Conservation (phyloP, 768 basidiomycete genomes). For the Termitomyces sp. region DNA sequence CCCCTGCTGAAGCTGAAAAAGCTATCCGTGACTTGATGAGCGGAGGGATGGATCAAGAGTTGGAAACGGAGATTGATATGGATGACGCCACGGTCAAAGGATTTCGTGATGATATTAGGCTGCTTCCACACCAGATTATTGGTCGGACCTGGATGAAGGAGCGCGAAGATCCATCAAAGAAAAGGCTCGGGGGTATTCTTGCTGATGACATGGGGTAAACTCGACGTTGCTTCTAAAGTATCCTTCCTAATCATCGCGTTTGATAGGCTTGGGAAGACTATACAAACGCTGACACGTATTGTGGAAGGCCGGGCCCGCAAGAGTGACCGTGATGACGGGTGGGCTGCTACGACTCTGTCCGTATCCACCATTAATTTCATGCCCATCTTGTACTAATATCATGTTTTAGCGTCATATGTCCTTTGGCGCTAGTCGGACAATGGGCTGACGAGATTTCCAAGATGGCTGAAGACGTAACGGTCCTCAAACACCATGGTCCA, state of each 20-base stretch:
- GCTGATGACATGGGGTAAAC: slow-evolving; percentile 87
- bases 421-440: slow-evolving; percentile 82
- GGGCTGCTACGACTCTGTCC: slow-evolving; percentile 65
- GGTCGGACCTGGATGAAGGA: slow-evolving; percentile 86
- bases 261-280: slow-evolving; percentile 76
- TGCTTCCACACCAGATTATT: slow-evolving; percentile 86
- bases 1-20: slow-evolving; percentile 62
- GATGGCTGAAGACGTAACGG: slow-evolving; percentile 59
- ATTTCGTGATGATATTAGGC: slow-evolving; percentile 60
- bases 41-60: slow-evolving; percentile 57
- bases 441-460: slow-evolving; percentile 85
- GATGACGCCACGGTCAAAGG: slow-evolving; percentile 70
- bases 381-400: not conserved
- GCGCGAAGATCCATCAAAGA: slow-evolving; percentile 62
- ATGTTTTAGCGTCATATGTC: slow-evolving; percentile 72
- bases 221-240: not conserved
- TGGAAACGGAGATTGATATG: slow-evolving; percentile 51
- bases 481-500: slow-evolving; percentile 81
- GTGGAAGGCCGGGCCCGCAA: slow-evolving; percentile 72
- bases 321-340: slow-evolving; percentile 68
- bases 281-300: slow-evolving; percentile 85
- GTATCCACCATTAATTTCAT: slow-evolving; percentile 18
- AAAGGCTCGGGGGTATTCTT: slow-evolving; percentile 80
- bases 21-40: slow-evolving; percentile 73
- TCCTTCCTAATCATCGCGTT: slow-evolving; percentile 1